These are phyloP conservation scores for Ganoderma lingzhi DNA, from an alignment of 1,284 basidiomycete species.

Conservation along the genomic window DNA sequence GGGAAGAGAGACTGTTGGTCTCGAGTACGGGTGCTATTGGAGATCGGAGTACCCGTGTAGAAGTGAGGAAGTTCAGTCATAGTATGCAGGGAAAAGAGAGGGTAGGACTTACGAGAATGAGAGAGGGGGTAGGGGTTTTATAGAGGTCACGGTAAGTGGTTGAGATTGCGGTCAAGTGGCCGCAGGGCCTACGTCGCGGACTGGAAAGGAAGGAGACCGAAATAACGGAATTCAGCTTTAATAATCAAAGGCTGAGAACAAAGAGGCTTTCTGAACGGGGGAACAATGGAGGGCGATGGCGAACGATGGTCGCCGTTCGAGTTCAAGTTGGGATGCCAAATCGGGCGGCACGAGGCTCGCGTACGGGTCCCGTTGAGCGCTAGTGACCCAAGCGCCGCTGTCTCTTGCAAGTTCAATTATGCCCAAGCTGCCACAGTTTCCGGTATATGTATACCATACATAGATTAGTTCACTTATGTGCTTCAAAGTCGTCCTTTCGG, in stretches of 20 bases:
- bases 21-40: background rate
- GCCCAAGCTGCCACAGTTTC: too few relatives aligned
- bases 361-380: background rate
- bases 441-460: too few relatives aligned
- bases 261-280: background rate
- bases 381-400: conserved; percentile 24
- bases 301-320: background rate
- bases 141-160: background rate
- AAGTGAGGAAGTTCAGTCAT: background rate
- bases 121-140: background rate
- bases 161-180: background rate
- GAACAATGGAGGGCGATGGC: background rate
- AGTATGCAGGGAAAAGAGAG: background rate
- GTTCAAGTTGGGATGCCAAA: conserved; percentile 4
- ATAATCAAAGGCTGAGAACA: background rate
- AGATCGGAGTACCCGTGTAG: background rate
- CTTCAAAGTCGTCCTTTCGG: too few relatives aligned
- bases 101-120: background rate
- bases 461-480: too few relatives aligned
- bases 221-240: background rate
- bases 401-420: background rate
- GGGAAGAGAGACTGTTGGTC: background rate
- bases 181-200: background rate
- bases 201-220: background rate
- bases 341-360: background rate